Conservation (phyloP, 2,329 filamentous ascomycete genomes). For the Bimuria novae-zelandiae region DNA sequence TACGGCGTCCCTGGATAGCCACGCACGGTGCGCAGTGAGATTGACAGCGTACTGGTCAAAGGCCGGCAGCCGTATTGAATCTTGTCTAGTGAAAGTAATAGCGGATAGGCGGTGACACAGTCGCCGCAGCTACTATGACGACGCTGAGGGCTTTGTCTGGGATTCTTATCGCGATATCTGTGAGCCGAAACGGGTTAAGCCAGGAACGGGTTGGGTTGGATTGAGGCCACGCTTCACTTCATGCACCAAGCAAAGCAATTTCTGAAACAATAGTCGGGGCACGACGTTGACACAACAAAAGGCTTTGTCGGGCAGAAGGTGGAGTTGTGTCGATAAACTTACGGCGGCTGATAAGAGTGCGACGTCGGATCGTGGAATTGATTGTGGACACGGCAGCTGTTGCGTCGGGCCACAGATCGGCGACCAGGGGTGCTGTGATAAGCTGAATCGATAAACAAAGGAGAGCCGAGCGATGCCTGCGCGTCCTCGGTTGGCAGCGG, state of each 20-base stretch:
- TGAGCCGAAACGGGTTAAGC: conserved; percentile 40
- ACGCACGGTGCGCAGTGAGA: conserved; percentile 38
- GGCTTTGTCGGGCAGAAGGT: conserved; percentile 16
- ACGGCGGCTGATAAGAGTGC: conserved; percentile 29
- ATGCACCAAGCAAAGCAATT: conserved; percentile 5
- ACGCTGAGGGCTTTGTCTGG: conserved; percentile 42
- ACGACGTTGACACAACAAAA: conserved; percentile 3
- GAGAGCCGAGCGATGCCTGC: conserved; percentile 42
- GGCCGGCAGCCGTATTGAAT: conserved; percentile 15
- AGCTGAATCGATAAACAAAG: conserved; percentile 21
- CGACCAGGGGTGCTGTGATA: conserved; percentile 28
- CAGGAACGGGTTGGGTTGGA: conserved; percentile 31
- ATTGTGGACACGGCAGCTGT: conserved; percentile 16
- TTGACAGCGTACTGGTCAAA: conserved; percentile 22
- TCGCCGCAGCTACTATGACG: conserved; percentile 39
- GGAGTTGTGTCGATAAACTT: conserved; percentile 23
- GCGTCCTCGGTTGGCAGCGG: conserved; percentile 35
- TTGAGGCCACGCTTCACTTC: too few relatives aligned
- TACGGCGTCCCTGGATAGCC: conserved; percentile 23
- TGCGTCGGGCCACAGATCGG: conserved; percentile 10
- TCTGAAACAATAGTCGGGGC: conserved; percentile 7
- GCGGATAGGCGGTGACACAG: conserved; percentile 47
- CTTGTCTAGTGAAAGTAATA: conserved; percentile 27
- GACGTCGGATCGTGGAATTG: conserved; percentile 22
- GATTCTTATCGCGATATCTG: conserved; percentile 44